A percentile compares a stretch with the other conserved stretches of the same genome.
Conservation (phyloP, 805 yeast genomes). For the Wickerhamiella spandovensis region DNA sequence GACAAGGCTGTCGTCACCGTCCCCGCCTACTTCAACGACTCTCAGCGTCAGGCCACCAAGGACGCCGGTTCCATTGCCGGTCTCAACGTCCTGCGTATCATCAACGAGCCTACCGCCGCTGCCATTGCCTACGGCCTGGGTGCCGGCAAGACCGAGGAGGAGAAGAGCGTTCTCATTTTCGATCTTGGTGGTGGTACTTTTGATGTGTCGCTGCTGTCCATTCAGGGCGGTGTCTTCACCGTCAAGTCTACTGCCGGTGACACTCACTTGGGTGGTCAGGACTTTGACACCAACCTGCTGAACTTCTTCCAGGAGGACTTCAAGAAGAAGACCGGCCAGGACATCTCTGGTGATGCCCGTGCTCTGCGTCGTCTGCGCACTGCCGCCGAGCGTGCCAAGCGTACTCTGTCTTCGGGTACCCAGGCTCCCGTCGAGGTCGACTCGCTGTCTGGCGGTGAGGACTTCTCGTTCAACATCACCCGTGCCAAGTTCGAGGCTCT, state of each 20-base stretch:
- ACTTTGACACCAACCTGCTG: conserved; percentile 92
- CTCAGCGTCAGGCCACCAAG: conserved; percentile 97
- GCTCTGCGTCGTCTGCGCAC: conserved; percentile 97
- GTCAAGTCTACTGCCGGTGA: conserved; percentile 92
- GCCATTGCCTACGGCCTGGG: conserved; percentile 99
- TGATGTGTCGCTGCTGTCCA: conserved; percentile 86
- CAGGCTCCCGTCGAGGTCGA: conserved; percentile 93
- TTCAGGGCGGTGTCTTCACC: conserved; percentile 93
- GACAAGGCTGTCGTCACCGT: conserved; percentile 91
- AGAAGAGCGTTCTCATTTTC: conserved; percentile 81
- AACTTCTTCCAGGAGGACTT: conserved; percentile 87
- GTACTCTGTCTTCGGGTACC: conserved; percentile 91
- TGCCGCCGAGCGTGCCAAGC: conserved; percentile 98
- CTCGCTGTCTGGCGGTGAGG: conserved; percentile 87
- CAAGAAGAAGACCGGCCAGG: conserved; percentile 97
- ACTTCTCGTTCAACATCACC: conserved; percentile 89
- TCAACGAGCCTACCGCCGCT: conserved; percentile 97
- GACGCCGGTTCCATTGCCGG: conserved; percentile 97
- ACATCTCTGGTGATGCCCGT: conserved; percentile 84
- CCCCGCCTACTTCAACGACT: conserved; percentile 94
- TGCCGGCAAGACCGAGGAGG: conserved; percentile 47
- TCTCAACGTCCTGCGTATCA: conserved; percentile 83
- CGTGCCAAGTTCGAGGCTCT: conserved; percentile 97
- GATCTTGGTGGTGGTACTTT: conserved; percentile 99
- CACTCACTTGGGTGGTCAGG: conserved; percentile 97